Conservation (phyloP, 164 flowering plant species). For the Sedum album region DNA sequence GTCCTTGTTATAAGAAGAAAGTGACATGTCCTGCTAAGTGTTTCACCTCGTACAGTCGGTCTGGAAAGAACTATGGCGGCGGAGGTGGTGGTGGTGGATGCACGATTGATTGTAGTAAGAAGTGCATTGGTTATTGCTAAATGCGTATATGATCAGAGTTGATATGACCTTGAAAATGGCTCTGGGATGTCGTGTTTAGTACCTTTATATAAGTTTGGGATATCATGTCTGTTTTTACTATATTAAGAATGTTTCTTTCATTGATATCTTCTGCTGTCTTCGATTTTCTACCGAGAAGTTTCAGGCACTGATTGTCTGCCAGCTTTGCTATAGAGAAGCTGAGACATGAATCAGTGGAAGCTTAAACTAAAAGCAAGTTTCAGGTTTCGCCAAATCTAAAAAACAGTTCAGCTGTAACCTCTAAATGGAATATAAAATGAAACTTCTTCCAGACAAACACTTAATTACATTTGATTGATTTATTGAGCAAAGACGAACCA, state of each 20-base stretch:
- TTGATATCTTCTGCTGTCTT: no score
- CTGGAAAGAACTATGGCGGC: slow-evolving; percentile 69
- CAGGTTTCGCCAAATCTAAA: background rate
- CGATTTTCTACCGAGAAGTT: background rate
- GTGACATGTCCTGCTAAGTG: slow-evolving; percentile 84
- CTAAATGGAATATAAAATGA: no score
- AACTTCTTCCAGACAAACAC: no score
- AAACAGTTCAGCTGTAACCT: no score
- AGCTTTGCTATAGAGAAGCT: background rate
- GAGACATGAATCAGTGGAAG: background rate
- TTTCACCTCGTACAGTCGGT: slow-evolving; percentile 57
- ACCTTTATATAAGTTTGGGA: background rate
- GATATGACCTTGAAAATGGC: background rate
- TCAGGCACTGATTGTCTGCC: background rate
- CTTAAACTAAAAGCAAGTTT: no score
- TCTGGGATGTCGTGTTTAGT: background rate
- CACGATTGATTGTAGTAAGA: slow-evolving; percentile 82
- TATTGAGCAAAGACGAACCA: no score
- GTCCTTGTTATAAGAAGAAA: slow-evolving; percentile 73
- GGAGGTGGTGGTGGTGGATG: slow-evolving; percentile 99
- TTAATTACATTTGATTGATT: no score
- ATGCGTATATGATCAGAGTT: background rate
- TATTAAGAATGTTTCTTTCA: background rate
- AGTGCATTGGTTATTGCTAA: slow-evolving; percentile 71
- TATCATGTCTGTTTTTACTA: background rate